A percentile compares a stretch with the other conserved stretches of the same genome.
These are phyloP conservation scores for Aspergillus spinulosporus DNA, from an alignment of 2,329 filamentous ascomycete species.

Conservation along the genomic window DNA sequence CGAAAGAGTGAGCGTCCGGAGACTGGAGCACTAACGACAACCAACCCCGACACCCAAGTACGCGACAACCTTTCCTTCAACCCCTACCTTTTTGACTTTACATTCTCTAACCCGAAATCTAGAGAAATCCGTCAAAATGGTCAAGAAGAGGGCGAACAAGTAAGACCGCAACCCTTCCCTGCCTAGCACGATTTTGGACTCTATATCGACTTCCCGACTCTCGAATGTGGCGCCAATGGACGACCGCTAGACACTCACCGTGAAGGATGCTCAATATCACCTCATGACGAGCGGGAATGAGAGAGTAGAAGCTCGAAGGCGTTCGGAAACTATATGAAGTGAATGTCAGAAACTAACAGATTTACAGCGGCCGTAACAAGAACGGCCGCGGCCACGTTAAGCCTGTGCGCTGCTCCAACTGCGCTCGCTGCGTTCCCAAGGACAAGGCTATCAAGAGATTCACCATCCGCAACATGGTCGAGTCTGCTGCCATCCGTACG, in stretches of 20 bases:
- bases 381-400: conserved; percentile 99
- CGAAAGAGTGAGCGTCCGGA: conserved; percentile 35
- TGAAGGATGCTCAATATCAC: conserved; percentile 4
- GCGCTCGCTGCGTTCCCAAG: conserved; percentile 91
- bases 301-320: conserved; percentile 1
- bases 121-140: conserved; percentile 63
- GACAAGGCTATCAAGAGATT: conserved; percentile 99
- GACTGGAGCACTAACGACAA: conserved; percentile 41
- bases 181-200: conserved; percentile 28
- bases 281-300: conserved; percentile 6
- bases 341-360: conserved; percentile 18
- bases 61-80: conserved; percentile 30
- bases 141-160: conserved; percentile 76
- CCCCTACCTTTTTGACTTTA: conserved; percentile 18
- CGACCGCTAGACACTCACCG: conserved; percentile 6
- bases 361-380: conserved; percentile 92
- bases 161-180: conserved; percentile 48
- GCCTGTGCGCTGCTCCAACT: conserved; percentile 93
- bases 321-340: not conserved
- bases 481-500: conserved; percentile 99
- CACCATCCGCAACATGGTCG: conserved; percentile 99
- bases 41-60: conserved; percentile 44
- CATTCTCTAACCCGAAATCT: conserved; percentile 32
- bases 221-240: conserved; percentile 15
- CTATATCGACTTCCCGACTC: conserved; percentile 19